phyloP scores from a whole-genome alignment of 2,329 filamentous ascomycete genomes.

The Diplodia mutila region DNA sequence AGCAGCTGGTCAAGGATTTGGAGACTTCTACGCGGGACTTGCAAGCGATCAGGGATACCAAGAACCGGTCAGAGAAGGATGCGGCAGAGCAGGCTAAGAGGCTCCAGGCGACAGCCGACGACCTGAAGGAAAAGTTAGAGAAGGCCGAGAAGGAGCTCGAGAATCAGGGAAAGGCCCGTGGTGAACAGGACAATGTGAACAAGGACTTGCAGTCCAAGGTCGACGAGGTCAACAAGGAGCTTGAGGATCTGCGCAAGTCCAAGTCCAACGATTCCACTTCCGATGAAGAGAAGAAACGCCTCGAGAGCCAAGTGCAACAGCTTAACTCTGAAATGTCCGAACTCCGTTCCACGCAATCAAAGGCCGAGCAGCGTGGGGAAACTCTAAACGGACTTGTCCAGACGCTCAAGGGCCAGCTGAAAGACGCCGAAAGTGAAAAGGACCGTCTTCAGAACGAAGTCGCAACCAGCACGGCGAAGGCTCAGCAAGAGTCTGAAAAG shows the following conservation, averaged over 20 bases:
- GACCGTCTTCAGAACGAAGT: constrained; percentile 30
- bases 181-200: constrained; percentile 43
- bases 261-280: constrained; percentile 20
- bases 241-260: constrained; percentile 55
- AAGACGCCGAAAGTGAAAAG: constrained; percentile 56
- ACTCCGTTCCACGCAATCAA: constrained; percentile 37
- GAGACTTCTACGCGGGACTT: constrained; percentile 70
- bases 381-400: constrained; percentile 61
- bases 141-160: constrained; percentile 25
- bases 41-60: constrained; percentile 57
- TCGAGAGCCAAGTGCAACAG: constrained; percentile 37
- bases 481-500: constrained; percentile 26
- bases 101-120: constrained; percentile 32
- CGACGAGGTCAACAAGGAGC: constrained; percentile 47
- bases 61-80: constrained; percentile 47
- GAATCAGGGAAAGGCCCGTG: constrained; percentile 14
- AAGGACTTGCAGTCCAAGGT: constrained; percentile 39
- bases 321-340: constrained; percentile 39
- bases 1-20: constrained; percentile 58
- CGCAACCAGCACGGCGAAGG: constrained; percentile 28
- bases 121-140: constrained; percentile 30
- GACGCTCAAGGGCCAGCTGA: constrained; percentile 58
- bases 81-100: constrained; percentile 37
- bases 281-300: constrained; percentile 35
- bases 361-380: constrained; percentile 57